A percentile compares a stretch with the other conserved stretches of the same genome.
phyloP scores from a whole-genome alignment of 345 rosid genomes.

The Capsella bursapastoris region DNA sequence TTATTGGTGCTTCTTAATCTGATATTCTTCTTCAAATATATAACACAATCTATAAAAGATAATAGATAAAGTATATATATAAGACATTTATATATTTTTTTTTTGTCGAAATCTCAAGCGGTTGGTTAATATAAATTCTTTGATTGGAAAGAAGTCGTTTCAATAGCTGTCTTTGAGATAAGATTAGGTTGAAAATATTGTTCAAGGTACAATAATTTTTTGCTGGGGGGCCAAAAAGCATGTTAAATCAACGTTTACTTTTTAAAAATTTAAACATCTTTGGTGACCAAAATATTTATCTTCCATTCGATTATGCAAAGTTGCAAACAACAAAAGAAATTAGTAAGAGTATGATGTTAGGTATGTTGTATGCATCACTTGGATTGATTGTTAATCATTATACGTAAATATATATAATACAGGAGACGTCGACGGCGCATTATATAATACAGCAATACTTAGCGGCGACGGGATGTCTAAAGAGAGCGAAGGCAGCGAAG shows the following conservation, averaged over 20 bases:
- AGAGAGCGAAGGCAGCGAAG: slow-evolving; percentile 57
- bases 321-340: too few relatives aligned
- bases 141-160: not conserved
- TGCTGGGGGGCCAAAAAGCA: not conserved
- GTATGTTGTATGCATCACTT: too few relatives aligned
- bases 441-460: slow-evolving; percentile 90
- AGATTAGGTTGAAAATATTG: not conserved
- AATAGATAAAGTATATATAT: not conserved
- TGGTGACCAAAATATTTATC: too few relatives aligned
- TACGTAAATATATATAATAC: too few relatives aligned
- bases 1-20: not conserved
- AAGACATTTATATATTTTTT: not conserved
- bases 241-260: not conserved
- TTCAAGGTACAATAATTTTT: not conserved
- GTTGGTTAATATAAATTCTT: not conserved
- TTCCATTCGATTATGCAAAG: not conserved
- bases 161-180: not conserved
- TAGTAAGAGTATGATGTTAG: too few relatives aligned
- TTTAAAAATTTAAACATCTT: not conserved
- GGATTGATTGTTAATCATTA: too few relatives aligned
- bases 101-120: not conserved
- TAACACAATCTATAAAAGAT: not conserved
- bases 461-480: slow-evolving; percentile 86
- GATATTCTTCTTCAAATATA: not conserved
- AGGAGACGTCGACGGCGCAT: slow-evolving; percentile 78